Percentiles rank a stretch among this genome's conserved stretches.
phyloP scores from a whole-genome alignment of 148 eudicot species.

The Nepenthes mirabilis region DNA sequence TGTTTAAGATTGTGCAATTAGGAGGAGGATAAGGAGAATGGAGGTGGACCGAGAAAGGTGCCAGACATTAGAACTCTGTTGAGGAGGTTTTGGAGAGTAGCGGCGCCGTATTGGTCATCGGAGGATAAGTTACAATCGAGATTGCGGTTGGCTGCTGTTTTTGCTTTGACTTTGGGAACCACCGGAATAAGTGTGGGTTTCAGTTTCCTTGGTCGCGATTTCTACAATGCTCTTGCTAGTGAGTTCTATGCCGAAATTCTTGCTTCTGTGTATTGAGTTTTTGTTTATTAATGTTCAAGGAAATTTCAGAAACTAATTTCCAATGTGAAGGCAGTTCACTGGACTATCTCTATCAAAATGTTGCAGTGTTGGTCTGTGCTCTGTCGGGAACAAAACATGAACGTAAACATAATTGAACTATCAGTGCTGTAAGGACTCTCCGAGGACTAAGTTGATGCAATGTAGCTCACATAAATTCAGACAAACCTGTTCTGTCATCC shows the following conservation, averaged over 20 bases:
- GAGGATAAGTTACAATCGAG: conserved; percentile 78
- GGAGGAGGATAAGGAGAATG: conserved; percentile 1
- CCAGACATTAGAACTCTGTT: conserved; percentile 46
- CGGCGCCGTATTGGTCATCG: conserved; percentile 88
- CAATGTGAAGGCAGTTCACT: background rate
- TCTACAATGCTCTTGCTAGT: conserved; percentile 93
- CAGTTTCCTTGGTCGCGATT: conserved; percentile 91
- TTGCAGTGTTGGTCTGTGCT: too few species aligned
- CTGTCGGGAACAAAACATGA: too few species aligned
- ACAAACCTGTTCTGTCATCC: too few species aligned
- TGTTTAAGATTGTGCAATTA: background rate
- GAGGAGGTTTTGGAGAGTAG: conserved; percentile 86
- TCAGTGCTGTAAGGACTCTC: too few species aligned
- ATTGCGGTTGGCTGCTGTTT: conserved; percentile 71
- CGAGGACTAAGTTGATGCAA: too few species aligned
- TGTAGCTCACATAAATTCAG: too few species aligned
- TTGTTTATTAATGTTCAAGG: background rate
- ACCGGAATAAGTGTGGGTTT: conserved; percentile 94
- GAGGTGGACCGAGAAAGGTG: conserved; percentile 32
- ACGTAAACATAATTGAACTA: too few species aligned
- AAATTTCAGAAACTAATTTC: background rate
- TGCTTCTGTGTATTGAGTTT: background rate
- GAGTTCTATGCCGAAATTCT: conserved; percentile 3
- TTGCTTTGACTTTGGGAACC: conserved; percentile 80
- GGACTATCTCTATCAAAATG: too few species aligned